Evolutionary conservation across 805 yeast genomes (phyloP).

Genomic region (Diddensiella caesifluorescens): DNA sequence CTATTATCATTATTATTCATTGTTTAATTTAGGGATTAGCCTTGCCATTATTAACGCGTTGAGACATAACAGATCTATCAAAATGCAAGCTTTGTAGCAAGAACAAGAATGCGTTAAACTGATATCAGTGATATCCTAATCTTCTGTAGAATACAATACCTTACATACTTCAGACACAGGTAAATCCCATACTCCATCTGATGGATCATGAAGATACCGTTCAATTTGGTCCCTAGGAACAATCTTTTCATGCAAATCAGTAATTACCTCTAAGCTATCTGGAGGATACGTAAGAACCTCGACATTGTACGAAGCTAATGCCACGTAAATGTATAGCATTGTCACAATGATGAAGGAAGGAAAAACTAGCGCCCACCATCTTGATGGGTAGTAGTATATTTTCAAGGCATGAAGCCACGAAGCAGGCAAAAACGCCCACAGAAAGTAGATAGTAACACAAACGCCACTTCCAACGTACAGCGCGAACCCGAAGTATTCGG

Average conservation of each 20-base stretch:
- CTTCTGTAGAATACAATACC: conserved; percentile 23
- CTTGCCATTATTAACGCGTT: neutral
- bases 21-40: neutral
- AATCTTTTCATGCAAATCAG: conserved; percentile 56
- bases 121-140: too few species aligned
- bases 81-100: neutral
- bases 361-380: conserved; percentile 84
- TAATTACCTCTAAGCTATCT: conserved; percentile 55
- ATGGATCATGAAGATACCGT: conserved; percentile 49
- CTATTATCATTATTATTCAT: conserved; percentile 4
- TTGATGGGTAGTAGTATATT: conserved; percentile 72
- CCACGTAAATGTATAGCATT: conserved; percentile 69
- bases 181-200: conserved; percentile 84
- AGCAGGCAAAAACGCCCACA: conserved; percentile 76
- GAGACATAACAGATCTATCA: neutral
- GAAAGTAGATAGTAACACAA: conserved; percentile 48
- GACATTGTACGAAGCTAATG: conserved; percentile 65
- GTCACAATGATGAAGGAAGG: conserved; percentile 66
- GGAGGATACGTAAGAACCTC: conserved; percentile 63
- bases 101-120: too few species aligned
- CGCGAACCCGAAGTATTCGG: conserved; percentile 88
- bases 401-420: conserved; percentile 46
- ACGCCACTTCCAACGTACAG: conserved; percentile 63
- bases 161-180: conserved; percentile 45
- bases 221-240: conserved; percentile 32